phyloP scores from a whole-genome alignment of 371 early-diverging fungal species.

The Batkoa obscura region DNA sequence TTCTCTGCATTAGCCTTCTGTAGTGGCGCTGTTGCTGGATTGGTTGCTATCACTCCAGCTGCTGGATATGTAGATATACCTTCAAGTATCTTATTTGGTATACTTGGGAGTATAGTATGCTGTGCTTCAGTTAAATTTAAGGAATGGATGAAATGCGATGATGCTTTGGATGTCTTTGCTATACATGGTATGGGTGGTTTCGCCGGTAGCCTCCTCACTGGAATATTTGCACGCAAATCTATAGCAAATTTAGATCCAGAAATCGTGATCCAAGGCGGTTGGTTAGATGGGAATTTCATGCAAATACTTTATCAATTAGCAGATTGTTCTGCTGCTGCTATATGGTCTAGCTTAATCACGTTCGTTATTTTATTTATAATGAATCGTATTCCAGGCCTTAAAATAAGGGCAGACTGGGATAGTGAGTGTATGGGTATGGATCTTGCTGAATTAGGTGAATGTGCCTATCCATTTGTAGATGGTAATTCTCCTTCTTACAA shows the following conservation, averaged over 20 bases:
- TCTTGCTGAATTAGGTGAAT: slow-evolving; percentile 43
- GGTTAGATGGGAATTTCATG: slow-evolving; percentile 16
- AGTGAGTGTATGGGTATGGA: slow-evolving; percentile 55
- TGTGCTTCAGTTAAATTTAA: slow-evolving; percentile 60
- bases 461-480: neutral
- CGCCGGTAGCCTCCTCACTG: slow-evolving; percentile 69
- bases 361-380: slow-evolving; percentile 51
- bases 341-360: slow-evolving; percentile 62
- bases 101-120: slow-evolving; percentile 46
- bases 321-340: slow-evolving; percentile 45
- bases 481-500: neutral
- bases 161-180: slow-evolving; percentile 74
- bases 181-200: slow-evolving; percentile 79
- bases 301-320: slow-evolving; percentile 68
- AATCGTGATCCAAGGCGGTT: slow-evolving; percentile 44
- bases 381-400: slow-evolving; percentile 51
- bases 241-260: slow-evolving; percentile 54
- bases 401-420: slow-evolving; percentile 19
- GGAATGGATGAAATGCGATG: slow-evolving; percentile 65
- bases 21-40: slow-evolving; percentile 77
- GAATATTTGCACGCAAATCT: slow-evolving; percentile 65
- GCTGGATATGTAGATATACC: slow-evolving; percentile 56
- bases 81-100: slow-evolving; percentile 33
- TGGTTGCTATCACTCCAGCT: slow-evolving; percentile 86
- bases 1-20: slow-evolving; percentile 78